A percentile compares a stretch with the other conserved stretches of the same genome.
These are phyloP conservation scores for Aristolochia californica DNA, from an alignment of 164 flowering plant species.

Conservation along the genomic window DNA sequence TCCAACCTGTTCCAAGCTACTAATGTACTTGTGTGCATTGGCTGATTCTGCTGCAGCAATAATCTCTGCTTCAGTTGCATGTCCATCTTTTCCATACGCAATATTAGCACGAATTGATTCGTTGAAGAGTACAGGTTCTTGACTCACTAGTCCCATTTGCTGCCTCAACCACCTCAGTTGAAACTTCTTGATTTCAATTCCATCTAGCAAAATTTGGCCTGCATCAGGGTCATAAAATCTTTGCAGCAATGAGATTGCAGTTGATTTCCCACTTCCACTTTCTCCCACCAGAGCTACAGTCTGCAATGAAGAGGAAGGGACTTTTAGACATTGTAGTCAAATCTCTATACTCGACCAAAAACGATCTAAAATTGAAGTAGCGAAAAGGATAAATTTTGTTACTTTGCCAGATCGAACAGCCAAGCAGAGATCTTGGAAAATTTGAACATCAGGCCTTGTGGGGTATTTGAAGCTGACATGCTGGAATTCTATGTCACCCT, in stretches of 20 bases:
- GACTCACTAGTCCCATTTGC: conserved; percentile 73
- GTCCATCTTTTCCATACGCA: conserved; percentile 21
- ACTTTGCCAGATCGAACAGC: conserved; percentile 15
- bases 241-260: conserved; percentile 47
- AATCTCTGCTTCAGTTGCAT: conserved; percentile 16
- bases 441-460: conserved; percentile 16
- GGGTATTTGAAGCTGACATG: conserved; percentile 22
- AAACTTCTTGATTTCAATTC: conserved; percentile 38
- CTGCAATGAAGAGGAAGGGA: conserved; percentile 3
- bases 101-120: conserved; percentile 17
- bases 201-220: conserved; percentile 43
- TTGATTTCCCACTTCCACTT: conserved; percentile 26
- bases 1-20: conserved; percentile 6
- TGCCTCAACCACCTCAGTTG: conserved; percentile 57
- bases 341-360: not conserved
- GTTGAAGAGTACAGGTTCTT: conserved; percentile 35
- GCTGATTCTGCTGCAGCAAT: conserved; percentile 16
- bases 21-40: conserved; percentile 21
- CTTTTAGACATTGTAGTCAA: not conserved
- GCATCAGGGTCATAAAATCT: conserved; percentile 43
- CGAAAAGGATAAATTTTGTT: not conserved
- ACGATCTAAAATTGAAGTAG: no score
- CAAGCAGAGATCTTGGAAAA: conserved; percentile 14
- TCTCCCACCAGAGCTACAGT: conserved; percentile 22
- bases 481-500: conserved; percentile 17